A percentile compares a stretch with the other conserved stretches of the same genome.
phyloP scores from a whole-genome alignment of 2,329 filamentous ascomycete species.

The Pseudopyrenochaeta lycopersici region DNA sequence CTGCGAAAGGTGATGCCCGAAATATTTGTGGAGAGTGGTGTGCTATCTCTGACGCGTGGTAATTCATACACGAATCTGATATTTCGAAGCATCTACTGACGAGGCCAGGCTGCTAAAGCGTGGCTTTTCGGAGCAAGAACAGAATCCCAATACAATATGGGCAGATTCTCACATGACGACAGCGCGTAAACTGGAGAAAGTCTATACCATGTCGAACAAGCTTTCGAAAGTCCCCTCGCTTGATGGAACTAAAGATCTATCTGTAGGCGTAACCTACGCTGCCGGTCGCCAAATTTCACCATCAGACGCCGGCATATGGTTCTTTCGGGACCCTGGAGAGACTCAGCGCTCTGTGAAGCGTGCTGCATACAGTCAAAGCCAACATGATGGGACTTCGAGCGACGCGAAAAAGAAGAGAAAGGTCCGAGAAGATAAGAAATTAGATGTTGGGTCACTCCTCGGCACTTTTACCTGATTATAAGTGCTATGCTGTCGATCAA shows the following conservation, averaged over 20 bases:
- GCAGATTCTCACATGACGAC: constrained; percentile 5
- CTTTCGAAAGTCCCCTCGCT: background rate
- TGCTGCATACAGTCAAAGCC: background rate
- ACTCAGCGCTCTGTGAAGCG: background rate
- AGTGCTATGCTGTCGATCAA: background rate
- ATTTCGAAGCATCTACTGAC: background rate
- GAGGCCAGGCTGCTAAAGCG: too few species aligned
- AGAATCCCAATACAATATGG: constrained; percentile 12
- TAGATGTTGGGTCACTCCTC: constrained; percentile 32
- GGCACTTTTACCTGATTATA: constrained; percentile 25
- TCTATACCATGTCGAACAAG: constrained; percentile 16
- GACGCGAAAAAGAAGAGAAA: constrained; percentile 28
- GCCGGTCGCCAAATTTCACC: background rate
- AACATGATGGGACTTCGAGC: background rate
- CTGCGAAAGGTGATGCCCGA: background rate
- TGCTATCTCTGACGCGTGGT: too few species aligned
- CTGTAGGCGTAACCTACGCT: constrained; percentile 6
- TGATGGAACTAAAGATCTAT: background rate
- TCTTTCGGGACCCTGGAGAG: constrained; percentile 3
- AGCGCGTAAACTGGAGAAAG: constrained; percentile 17
- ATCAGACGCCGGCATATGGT: constrained; percentile 8
- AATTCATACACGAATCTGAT: background rate
- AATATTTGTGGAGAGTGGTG: constrained; percentile 8
- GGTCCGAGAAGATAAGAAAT: constrained; percentile 25
- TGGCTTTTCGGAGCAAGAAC: background rate